Evolutionary conservation across 2,329 filamentous ascomycete genomes (phyloP), one percentile per base, ranked within the genome.

Genomic region (Colletotrichum orbiculare): DNA sequence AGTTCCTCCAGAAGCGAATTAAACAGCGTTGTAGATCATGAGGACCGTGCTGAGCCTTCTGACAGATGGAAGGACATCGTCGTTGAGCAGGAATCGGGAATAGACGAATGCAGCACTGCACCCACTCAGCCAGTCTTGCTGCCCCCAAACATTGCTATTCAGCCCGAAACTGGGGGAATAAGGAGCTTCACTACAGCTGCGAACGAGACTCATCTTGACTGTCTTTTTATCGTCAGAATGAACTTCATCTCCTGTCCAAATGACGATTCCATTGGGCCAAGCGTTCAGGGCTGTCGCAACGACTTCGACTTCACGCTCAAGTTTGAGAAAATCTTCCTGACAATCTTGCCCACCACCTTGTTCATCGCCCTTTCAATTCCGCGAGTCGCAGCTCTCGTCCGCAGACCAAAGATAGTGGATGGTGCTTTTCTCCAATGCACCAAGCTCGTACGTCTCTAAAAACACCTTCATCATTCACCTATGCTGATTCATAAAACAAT

Each of bases 261-360:
- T 68, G 80, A 82, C 64, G 69, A 70, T 42, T 69, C 75, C 34
- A 75, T 83, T 17, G 82, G 82, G 4, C 82, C 83, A 0, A 68
- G 70, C 6, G 79, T 84, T 13, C 67, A 68, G 8, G 81, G 79
- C 34, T 85, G 82, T 60, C 79, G 82, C 9, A 77, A 73, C 52
- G 77, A 82, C 62, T 85, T 85, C 59, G 82, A 85, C 69, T 84
- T 84, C 63, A 85, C 83, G 0, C 72, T 84, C 53, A 76, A 75
- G 38, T 82, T 82, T 48, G 78, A 82, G 69, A 73, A 77, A 54
- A 68, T 80, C 12, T 73, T 81, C 50, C 75, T 82, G 46, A 72
- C 73, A 4, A 69, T 81, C 6, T 65, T 77, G 2, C 79, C 80
- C 1, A 68, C 77, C 1, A 60, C 72, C 2, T 45, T 79, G 0